These are phyloP conservation scores for Rubroboletus pulcherrimus DNA, from an alignment of 768 basidiomycete genomes.

Conservation along the genomic window DNA sequence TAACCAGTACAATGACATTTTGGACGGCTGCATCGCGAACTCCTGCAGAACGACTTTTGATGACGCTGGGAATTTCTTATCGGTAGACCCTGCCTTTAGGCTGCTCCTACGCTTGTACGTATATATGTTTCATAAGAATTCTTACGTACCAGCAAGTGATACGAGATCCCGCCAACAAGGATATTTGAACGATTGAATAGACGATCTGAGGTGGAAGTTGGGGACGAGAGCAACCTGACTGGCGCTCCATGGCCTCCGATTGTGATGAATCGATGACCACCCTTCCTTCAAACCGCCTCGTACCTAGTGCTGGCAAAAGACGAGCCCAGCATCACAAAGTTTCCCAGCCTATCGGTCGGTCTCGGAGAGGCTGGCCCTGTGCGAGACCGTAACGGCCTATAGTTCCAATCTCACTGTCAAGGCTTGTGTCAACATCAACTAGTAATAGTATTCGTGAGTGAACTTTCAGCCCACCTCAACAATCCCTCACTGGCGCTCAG, in stretches of 20 bases:
- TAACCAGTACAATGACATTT: too few relatives aligned
- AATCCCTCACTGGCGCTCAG: conserved; percentile 6
- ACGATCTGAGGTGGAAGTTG: not conserved
- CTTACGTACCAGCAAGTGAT: not conserved
- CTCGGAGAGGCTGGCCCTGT: conserved; percentile 2
- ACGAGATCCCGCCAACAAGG: not conserved
- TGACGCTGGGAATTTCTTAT: not conserved
- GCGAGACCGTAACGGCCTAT: conserved; percentile 1
- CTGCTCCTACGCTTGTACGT: not conserved
- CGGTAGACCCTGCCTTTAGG: not conserved
- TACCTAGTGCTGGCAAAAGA: not conserved
- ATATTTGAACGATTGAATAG: not conserved
- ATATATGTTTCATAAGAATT: not conserved
- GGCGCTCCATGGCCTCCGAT: too few relatives aligned
- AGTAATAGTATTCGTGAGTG: conserved; percentile 4
- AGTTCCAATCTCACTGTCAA: not conserved
- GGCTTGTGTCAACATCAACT: conserved; percentile 6
- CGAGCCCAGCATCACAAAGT: not conserved
- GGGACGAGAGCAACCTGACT: too few relatives aligned
- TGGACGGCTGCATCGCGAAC: too few relatives aligned
- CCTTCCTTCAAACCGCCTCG: not conserved
- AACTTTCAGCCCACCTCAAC: not conserved
- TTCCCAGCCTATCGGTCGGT: conserved; percentile 9
- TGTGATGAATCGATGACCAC: not conserved
- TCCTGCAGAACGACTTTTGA: not conserved